phyloP scores from a whole-genome alignment of 2,329 filamentous ascomycete genomes.

The Epichloe typhina region DNA sequence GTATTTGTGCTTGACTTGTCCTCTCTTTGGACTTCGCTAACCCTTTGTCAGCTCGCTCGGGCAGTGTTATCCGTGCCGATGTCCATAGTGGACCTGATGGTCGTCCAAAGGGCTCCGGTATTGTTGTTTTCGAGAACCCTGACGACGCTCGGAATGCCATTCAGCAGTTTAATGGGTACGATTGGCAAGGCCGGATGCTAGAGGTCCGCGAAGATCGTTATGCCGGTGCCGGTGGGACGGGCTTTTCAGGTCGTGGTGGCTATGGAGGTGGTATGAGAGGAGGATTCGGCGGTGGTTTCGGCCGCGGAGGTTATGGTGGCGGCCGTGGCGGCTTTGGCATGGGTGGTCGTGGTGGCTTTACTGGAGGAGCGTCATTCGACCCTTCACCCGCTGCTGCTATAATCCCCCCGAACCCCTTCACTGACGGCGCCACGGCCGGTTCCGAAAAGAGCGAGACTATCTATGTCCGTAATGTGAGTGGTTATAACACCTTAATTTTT shows the following conservation, averaged over 20 bases:
- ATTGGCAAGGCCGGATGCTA: constrained; percentile 88
- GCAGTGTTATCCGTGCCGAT: constrained; percentile 83
- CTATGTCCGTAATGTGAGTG: constrained; percentile 90
- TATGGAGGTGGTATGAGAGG: constrained; percentile 46
- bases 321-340: constrained; percentile 30
- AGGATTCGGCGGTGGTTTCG: constrained; percentile 43
- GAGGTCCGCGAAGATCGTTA: constrained; percentile 96
- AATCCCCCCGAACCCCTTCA: constrained; percentile 71
- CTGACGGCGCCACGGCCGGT: constrained; percentile 77
- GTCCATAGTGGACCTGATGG: constrained; percentile 87
- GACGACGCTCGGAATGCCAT: constrained; percentile 95
- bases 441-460: constrained; percentile 75
- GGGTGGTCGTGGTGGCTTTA: constrained; percentile 23
- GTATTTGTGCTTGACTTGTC: not conserved
- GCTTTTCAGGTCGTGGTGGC: constrained; percentile 44
- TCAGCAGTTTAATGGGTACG: constrained; percentile 94
- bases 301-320: constrained; percentile 37
- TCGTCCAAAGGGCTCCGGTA: constrained; percentile 89
- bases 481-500: not conserved
- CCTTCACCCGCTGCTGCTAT: constrained; percentile 32
- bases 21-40: not conserved
- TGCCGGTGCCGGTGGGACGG: constrained; percentile 51
- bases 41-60: constrained; percentile 38
- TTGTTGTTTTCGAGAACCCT: constrained; percentile 88
- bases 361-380: constrained; percentile 36